These are phyloP conservation scores for Mortierella sp. DNA, from an alignment of 371 early-diverging fungal species.

Conservation along the genomic window DNA sequence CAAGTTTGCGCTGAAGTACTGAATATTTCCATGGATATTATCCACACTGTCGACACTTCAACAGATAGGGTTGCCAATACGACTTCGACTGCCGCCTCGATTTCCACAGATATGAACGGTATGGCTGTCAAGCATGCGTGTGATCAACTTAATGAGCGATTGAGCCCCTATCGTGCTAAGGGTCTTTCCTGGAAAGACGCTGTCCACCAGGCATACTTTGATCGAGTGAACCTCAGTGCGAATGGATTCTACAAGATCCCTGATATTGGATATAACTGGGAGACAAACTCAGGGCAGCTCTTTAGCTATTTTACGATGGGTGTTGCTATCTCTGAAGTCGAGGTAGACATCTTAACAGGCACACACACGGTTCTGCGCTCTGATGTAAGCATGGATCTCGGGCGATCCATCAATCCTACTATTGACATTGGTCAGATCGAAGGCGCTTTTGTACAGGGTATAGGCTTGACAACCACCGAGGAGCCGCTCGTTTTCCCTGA, in stretches of 20 bases:
- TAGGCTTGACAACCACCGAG: constrained; percentile 83
- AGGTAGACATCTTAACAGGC: constrained; percentile 84
- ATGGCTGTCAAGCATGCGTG: constrained; percentile 82
- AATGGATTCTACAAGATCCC: constrained; percentile 83
- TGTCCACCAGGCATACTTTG: constrained; percentile 76
- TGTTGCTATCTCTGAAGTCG: constrained; percentile 80
- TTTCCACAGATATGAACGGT: constrained; percentile 82
- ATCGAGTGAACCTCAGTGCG: constrained; percentile 77
- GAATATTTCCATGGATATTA: constrained; percentile 66
- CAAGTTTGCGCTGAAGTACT: constrained; percentile 80
- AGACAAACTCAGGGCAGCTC: constrained; percentile 68
- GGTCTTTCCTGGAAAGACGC: constrained; percentile 62
- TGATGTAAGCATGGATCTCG: constrained; percentile 83
- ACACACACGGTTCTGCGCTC: constrained; percentile 75
- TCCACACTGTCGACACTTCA: constrained; percentile 81
- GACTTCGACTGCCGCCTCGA: constrained; percentile 79
- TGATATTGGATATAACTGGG: constrained; percentile 78
- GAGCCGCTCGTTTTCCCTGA: constrained; percentile 75
- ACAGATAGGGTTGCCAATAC: constrained; percentile 82
- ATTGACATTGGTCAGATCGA: constrained; percentile 89
- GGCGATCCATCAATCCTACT: constrained; percentile 79
- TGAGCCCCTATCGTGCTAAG: constrained; percentile 72
- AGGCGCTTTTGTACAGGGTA: constrained; percentile 85
- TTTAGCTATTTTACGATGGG: constrained; percentile 84
- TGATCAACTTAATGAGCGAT: constrained; percentile 69